These are phyloP conservation scores for Cynara cardunculus DNA, from an alignment of 129 eudicot genomes.

Conservation along the genomic window DNA sequence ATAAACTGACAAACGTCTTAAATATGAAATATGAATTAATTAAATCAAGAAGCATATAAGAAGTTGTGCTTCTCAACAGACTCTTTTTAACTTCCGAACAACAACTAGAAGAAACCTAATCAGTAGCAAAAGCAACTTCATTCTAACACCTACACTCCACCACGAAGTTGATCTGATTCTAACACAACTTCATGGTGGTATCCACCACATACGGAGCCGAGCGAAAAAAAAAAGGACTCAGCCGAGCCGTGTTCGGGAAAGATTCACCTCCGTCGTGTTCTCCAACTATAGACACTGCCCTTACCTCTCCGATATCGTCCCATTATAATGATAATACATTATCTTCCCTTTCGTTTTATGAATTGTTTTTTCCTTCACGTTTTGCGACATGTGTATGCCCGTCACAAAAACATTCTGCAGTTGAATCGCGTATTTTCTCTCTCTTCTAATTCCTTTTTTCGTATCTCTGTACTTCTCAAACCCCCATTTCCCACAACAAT, in stretches of 20 bases:
- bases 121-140: no score
- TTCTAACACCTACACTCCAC: no score
- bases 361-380: conserved; percentile 49
- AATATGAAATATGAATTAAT: no score
- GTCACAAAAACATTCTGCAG: conserved; percentile 75
- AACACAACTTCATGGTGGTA: conserved; percentile 61
- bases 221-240: no score
- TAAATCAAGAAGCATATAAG: no score
- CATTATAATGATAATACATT: conserved; percentile 79
- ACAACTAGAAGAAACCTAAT: no score
- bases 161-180: no score
- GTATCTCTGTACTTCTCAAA: conserved; percentile 79
- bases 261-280: conserved; percentile 32
- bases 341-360: conserved; percentile 54
- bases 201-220: conserved; percentile 64
- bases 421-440: conserved; percentile 72
- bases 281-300: conserved; percentile 64
- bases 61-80: no score
- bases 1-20: no score
- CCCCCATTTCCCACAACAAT: conserved; percentile 75
- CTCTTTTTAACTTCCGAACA: no score
- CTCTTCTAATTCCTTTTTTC: conserved; percentile 64
- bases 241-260: conserved; percentile 44
- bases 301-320: conserved; percentile 60
- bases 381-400: conserved; percentile 86